phyloP scores from a whole-genome alignment of 2,329 filamentous ascomycete species.

The Thelonectria blattea region DNA sequence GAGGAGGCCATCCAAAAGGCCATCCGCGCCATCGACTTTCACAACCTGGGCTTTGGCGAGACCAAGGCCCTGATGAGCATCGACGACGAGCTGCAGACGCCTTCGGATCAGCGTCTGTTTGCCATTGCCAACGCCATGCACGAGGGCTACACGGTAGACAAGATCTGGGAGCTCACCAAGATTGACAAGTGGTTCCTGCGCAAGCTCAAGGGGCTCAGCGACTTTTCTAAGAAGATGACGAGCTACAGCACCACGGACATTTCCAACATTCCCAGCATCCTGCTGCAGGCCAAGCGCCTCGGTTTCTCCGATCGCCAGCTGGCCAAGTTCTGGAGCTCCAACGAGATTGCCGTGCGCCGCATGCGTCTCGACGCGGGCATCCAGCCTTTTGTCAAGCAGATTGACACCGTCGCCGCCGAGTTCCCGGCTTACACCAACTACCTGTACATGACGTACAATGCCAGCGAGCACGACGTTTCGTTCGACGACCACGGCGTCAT shows the following conservation, averaged over 20 bases:
- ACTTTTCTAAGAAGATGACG: constrained; percentile 84
- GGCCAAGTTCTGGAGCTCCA: constrained; percentile 92
- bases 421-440: constrained; percentile 97
- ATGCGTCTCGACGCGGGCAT: constrained; percentile 86
- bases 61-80: constrained; percentile 93
- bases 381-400: constrained; percentile 92
- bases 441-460: constrained; percentile 95
- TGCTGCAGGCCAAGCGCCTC: constrained; percentile 87
- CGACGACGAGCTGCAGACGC: constrained; percentile 94
- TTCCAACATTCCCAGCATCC: constrained; percentile 65
- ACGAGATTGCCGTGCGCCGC: constrained; percentile 87
- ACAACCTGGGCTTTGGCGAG: constrained; percentile 94
- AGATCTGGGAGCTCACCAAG: constrained; percentile 97
- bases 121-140: constrained; percentile 98
- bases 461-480: constrained; percentile 78
- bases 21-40: constrained; percentile 91
- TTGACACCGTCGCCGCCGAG: constrained; percentile 96
- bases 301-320: constrained; percentile 95
- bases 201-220: constrained; percentile 87
- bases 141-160: constrained; percentile 89
- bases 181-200: constrained; percentile 99
- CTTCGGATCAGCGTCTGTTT: constrained; percentile 95
- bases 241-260: constrained; percentile 70
- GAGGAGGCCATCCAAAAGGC: constrained; percentile 99
- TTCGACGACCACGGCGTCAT: constrained; percentile 94